Evolutionary conservation across 2,329 filamentous ascomycete genomes (phyloP).

Genomic region (Mycosphaerella sp.): DNA sequence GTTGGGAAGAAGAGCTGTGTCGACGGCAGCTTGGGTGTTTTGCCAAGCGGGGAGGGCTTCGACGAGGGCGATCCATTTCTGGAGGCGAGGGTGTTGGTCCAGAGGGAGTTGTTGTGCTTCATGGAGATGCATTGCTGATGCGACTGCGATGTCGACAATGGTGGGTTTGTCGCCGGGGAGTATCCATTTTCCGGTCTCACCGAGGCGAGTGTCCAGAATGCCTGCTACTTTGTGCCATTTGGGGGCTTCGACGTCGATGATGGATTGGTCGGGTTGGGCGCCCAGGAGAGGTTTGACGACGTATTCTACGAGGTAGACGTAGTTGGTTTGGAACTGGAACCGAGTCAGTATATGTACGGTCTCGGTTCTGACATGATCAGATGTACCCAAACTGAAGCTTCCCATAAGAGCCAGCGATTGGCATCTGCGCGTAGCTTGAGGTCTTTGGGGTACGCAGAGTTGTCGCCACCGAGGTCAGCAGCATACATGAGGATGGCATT

Average conservation of each 20-base stretch:
- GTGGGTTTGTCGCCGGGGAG: slow-evolving; percentile 36
- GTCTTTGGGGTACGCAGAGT: slow-evolving; percentile 37
- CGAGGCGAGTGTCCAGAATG: slow-evolving; percentile 37
- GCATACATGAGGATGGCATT: slow-evolving; percentile 42
- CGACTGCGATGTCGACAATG: slow-evolving; percentile 41
- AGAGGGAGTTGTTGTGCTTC: slow-evolving; percentile 34
- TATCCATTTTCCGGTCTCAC: slow-evolving; percentile 34
- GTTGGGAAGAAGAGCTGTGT: slow-evolving; percentile 32
- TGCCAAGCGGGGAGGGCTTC: too few species aligned
- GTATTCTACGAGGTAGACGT: slow-evolving; percentile 39
- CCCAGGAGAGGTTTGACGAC: slow-evolving; percentile 39
- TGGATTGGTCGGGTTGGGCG: slow-evolving; percentile 34
- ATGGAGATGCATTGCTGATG: slow-evolving; percentile 38
- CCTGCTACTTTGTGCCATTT: slow-evolving; percentile 35
- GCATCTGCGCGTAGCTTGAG: slow-evolving; percentile 36
- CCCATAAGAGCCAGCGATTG: slow-evolving; percentile 42
- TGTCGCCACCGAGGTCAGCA: slow-evolving; percentile 32
- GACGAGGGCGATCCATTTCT: slow-evolving; percentile 38
- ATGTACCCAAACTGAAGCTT: slow-evolving; percentile 35
- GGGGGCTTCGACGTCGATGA: slow-evolving; percentile 34
- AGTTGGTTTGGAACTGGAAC: slow-evolving; percentile 34
- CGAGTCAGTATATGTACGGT: not conserved
- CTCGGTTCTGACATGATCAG: not conserved
- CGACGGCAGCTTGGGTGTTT: too few species aligned
- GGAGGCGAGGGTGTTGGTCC: slow-evolving; percentile 37